These are phyloP conservation scores for Apostasia ramifera DNA, from an alignment of 106 monocot species.

Conservation along the genomic window DNA sequence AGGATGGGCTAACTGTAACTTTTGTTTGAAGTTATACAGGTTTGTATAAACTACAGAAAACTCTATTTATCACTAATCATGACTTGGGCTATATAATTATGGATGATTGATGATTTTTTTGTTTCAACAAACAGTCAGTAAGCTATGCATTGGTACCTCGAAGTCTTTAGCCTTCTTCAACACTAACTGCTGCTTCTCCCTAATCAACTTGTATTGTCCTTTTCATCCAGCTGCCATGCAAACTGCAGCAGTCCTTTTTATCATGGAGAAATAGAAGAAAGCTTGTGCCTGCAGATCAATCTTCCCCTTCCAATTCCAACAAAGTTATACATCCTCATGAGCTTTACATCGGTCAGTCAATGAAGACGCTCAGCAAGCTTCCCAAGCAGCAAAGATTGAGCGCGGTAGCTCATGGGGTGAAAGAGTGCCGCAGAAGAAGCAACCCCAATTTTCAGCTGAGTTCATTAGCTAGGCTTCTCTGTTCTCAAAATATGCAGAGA, in stretches of 20 bases:
- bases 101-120: background rate
- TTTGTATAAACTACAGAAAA: background rate
- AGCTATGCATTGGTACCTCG: background rate
- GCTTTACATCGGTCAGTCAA: background rate
- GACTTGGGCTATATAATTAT: background rate
- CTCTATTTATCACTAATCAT: background rate
- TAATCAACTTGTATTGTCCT: background rate
- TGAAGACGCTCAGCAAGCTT: constrained; percentile 14
- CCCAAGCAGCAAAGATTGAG: constrained; percentile 14
- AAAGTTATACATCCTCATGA: background rate
- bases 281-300: background rate
- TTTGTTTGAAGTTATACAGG: too few relatives aligned
- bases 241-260: constrained; percentile 24
- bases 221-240: constrained; percentile 26
- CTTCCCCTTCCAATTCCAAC: background rate
- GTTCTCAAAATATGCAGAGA: constrained; percentile 7
- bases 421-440: constrained; percentile 3
- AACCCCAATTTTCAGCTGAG: constrained; percentile 5
- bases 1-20: too few relatives aligned
- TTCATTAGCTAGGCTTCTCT: constrained; percentile 37
- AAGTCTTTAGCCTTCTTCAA: background rate
- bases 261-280: constrained; percentile 23
- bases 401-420: constrained; percentile 8
- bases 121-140: background rate
- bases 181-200: background rate